A percentile compares a stretch with the other conserved stretches of the same genome.
phyloP scores from a whole-genome alignment of 164 flowering plant species.

The Platanus orientalis region DNA sequence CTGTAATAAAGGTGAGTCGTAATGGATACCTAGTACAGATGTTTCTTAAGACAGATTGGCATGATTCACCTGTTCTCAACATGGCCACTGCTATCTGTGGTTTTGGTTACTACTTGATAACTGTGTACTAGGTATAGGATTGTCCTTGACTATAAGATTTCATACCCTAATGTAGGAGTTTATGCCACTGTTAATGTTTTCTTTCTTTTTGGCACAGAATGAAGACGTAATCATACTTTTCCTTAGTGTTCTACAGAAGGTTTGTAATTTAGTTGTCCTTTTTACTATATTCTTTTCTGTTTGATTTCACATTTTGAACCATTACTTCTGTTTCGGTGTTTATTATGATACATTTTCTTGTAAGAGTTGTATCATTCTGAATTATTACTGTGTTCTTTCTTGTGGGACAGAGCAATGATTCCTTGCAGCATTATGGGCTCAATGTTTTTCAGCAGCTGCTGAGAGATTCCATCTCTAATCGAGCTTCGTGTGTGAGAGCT shows the following conservation, averaged over 20 bases:
- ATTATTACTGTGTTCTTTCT: conserved; percentile 27
- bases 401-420: conserved; percentile 95
- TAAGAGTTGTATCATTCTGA: conserved; percentile 8
- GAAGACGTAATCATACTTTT: conserved; percentile 91
- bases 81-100: neutral
- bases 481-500: conserved; percentile 86
- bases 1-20: conserved; percentile 64
- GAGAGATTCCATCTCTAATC: conserved; percentile 78
- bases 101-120: neutral
- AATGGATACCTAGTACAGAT: neutral
- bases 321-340: neutral
- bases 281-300: conserved; percentile 11
- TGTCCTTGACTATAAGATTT: neutral
- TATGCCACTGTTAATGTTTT: conserved; percentile 6
- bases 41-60: neutral
- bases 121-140: neutral
- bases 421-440: conserved; percentile 70
- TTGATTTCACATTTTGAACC: neutral
- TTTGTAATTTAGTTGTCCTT: conserved; percentile 26
- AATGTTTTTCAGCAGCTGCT: conserved; percentile 70
- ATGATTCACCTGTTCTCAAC: neutral
- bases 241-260: conserved; percentile 86
- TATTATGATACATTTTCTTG: neutral
- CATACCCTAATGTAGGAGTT: neutral
- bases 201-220: conserved; percentile 50